Percentiles rank a stretch among this genome's conserved stretches.
Conservation (phyloP, 208 protist species). For the Trypanosomatidae sp. region DNA sequence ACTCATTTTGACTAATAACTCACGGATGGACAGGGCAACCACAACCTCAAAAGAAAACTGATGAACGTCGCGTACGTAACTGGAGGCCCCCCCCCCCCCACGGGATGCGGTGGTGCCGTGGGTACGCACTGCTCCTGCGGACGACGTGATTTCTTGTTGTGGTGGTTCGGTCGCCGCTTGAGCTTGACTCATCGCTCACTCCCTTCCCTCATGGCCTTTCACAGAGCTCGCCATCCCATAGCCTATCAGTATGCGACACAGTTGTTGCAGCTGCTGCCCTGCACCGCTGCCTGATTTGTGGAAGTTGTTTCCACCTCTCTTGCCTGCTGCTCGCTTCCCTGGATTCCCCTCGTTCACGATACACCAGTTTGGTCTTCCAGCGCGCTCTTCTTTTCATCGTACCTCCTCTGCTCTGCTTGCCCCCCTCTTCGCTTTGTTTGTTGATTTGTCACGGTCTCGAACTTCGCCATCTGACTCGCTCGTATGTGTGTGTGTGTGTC, state of each 20-base stretch:
- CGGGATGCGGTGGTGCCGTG: background rate
- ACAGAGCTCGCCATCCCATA: background rate
- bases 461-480: no score
- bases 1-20: background rate
- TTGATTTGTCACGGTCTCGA: background rate
- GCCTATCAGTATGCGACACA: background rate
- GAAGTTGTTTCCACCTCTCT: background rate
- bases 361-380: background rate
- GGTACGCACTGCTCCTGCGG: background rate
- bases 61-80: no score
- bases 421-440: constrained; percentile 1
- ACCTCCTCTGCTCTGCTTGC: background rate
- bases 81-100: no score
- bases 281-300: background rate
- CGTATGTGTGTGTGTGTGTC: background rate
- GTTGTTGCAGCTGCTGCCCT: background rate
- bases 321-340: background rate
- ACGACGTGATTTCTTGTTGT: no score
- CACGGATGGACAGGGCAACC: background rate
- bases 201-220: background rate
- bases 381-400: background rate
- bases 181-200: background rate
- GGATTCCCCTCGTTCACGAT: background rate
- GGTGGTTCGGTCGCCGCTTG: background rate
- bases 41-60: background rate